Percentiles rank a stretch among this genome's conserved stretches.
phyloP scores from a whole-genome alignment of 805 yeast genomes.

The Cyberlindnera euphorbiae region DNA sequence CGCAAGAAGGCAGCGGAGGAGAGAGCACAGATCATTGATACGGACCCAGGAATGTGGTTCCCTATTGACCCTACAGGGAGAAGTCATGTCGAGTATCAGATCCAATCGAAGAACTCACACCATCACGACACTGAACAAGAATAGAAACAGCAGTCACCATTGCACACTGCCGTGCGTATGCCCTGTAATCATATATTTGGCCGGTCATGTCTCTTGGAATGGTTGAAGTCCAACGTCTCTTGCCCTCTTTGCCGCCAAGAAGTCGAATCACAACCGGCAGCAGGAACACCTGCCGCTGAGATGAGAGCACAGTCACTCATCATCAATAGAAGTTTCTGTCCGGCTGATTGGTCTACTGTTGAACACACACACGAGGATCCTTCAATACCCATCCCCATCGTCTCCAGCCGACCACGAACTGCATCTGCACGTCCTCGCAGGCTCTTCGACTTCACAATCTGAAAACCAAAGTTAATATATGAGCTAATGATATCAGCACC shows the following conservation, averaged over 20 bases:
- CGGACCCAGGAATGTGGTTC: slow-evolving; percentile 18
- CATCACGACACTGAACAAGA: not conserved
- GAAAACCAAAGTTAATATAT: no score
- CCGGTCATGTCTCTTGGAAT: slow-evolving; percentile 68
- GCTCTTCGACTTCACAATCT: slow-evolving; percentile 2
- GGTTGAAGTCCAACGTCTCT: slow-evolving; percentile 69
- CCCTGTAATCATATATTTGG: slow-evolving; percentile 91
- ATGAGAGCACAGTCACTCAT: slow-evolving; percentile 12
- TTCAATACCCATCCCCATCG: slow-evolving; percentile 16
- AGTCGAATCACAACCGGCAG: slow-evolving; percentile 16
- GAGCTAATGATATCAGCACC: no score
- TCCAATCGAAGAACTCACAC: not conserved
- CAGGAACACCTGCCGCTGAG: slow-evolving; percentile 1
- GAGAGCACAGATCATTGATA: slow-evolving; percentile 6
- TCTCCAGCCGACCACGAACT: slow-evolving; percentile 2
- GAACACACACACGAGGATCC: slow-evolving; percentile 18
- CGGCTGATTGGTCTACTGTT: slow-evolving; percentile 18
- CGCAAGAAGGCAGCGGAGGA: slow-evolving; percentile 6
- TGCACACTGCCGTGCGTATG: slow-evolving; percentile 65
- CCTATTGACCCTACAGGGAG: slow-evolving; percentile 15
- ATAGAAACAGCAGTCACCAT: slow-evolving; percentile 3
- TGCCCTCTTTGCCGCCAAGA: slow-evolving; percentile 57
- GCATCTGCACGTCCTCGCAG: slow-evolving; percentile 4
- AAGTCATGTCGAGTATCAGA: slow-evolving; percentile 9
- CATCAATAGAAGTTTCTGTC: slow-evolving; percentile 14